Conservation (phyloP, 2,329 filamentous ascomycete species). For the Nigrospora osmanthi region DNA sequence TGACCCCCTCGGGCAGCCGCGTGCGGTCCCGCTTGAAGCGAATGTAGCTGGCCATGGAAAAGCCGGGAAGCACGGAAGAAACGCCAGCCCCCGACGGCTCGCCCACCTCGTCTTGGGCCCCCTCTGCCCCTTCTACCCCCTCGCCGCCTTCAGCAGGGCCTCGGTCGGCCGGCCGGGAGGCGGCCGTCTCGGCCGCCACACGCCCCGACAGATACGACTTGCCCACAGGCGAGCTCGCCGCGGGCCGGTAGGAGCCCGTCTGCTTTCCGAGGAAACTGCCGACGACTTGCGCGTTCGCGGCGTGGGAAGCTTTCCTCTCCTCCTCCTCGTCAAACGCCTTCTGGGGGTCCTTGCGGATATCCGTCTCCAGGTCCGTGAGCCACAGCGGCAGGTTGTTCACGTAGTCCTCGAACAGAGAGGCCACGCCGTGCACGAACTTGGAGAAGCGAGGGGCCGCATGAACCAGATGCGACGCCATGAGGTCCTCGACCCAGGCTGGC, state of each 20-base stretch:
- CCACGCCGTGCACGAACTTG: conserved; percentile 93
- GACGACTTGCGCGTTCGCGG: conserved; percentile 81
- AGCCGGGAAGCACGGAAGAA: conserved; percentile 69
- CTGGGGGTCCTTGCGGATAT: conserved; percentile 90
- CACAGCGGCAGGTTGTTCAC: conserved; percentile 97
- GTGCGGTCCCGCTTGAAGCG: conserved; percentile 41
- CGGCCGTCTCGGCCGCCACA: conserved; percentile 36
- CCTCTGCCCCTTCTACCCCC: conserved; percentile 16
- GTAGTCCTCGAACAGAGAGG: conserved; percentile 86
- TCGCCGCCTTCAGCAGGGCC: conserved; percentile 15
- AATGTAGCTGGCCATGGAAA: conserved; percentile 75
- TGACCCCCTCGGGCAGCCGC: conserved; percentile 77
- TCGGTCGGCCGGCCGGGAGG: conserved; percentile 6
- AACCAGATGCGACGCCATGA: conserved; percentile 89
- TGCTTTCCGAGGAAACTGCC: conserved; percentile 70
- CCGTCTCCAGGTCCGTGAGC: conserved; percentile 83
- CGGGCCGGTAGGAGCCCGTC: conserved; percentile 43
- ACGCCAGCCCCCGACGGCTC: conserved; percentile 30
- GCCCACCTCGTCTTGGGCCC: conserved; percentile 21
- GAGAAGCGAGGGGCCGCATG: conserved; percentile 86
- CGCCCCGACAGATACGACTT: conserved; percentile 57
- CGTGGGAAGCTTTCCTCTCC: conserved; percentile 69
- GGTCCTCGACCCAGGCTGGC: conserved; percentile 79
- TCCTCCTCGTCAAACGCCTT: conserved; percentile 88
- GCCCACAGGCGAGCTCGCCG: conserved; percentile 58